phyloP scores from a whole-genome alignment of 192 early-diverging fungal genomes.

The Entomortierella chlamydospora region DNA sequence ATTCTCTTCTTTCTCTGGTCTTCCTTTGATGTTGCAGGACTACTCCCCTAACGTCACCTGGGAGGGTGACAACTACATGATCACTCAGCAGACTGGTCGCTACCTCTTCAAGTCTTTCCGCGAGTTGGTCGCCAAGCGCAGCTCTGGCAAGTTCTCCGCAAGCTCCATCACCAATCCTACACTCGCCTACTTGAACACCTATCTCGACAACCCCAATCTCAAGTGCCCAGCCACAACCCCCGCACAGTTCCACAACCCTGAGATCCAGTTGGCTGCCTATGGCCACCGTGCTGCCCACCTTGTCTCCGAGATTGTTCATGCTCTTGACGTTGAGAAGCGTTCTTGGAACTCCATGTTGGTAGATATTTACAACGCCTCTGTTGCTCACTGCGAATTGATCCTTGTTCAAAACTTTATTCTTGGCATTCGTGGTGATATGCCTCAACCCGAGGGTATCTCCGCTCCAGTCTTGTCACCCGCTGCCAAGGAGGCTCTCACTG shows the following conservation, averaged over 20 bases:
- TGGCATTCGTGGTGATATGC: conserved; percentile 61
- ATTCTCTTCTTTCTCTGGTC: conserved; percentile 79
- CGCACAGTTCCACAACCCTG: conserved; percentile 68
- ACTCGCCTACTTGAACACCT: conserved; percentile 59
- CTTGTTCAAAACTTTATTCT: conserved; percentile 79
- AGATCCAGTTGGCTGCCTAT: conserved; percentile 75
- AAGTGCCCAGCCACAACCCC: conserved; percentile 65
- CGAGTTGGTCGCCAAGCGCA: conserved; percentile 62
- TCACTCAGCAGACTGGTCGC: conserved; percentile 88
- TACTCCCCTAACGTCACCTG: conserved; percentile 80
- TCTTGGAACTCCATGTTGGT: conserved; percentile 83
- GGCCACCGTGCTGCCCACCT: conserved; percentile 79
- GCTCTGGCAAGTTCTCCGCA: conserved; percentile 58
- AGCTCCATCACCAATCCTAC: conserved; percentile 56
- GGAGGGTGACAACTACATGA: conserved; percentile 89
- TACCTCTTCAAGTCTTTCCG: conserved; percentile 80
- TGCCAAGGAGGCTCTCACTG: conserved; percentile 58
- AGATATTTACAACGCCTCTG: conserved; percentile 76
- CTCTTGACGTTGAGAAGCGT: conserved; percentile 70
- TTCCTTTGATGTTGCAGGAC: conserved; percentile 75
- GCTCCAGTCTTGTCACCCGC: conserved; percentile 49
- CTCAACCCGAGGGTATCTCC: conserved; percentile 47
- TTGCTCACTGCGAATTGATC: conserved; percentile 84
- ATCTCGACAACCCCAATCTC: conserved; percentile 66
- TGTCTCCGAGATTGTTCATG: conserved; percentile 69